Evolutionary conservation across 192 early-diverging fungal species (phyloP), one percentile per base, ranked within the genome.

Genomic region (Polychytrium aggregatum): DNA sequence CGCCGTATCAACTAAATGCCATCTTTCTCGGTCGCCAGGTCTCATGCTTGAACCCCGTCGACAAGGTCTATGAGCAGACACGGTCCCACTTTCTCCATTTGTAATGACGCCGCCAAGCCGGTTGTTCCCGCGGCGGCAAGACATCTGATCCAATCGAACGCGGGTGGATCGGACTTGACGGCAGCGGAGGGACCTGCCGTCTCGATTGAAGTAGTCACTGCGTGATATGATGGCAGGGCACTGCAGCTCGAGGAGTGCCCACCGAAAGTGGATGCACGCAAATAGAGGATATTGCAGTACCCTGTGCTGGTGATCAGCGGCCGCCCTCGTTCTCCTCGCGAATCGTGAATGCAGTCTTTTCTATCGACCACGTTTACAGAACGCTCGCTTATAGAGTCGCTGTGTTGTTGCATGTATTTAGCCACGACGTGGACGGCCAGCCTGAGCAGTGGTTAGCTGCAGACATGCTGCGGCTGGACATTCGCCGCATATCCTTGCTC

Each of bases 51-150:
- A 50, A 70, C 17, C 33, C 62, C 3, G 26, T 64, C 0, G 59
- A 53, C 17, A 36, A 55, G 13, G 64, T 67, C 2, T 67, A 67
- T 42, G 44, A 18, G 18, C 41, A 53, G 20, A 62, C 64, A 7
- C 52, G 45, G 25, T 38, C 33, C 8, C 37, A 47, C 7, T 21
- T 67, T 30, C 37, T 44, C 2, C 28, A 67, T 44, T 8, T 46
- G 42, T 37, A 24, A 42, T 18, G 27, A 52, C 37, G 16, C 28
- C 13, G 18, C 41, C 41, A 25, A 13, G 16, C 42, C 21, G 11
- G 17, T 17, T 44, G 1, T 17, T 17, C 0, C 17, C 13, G 0
- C 13, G 11, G 13, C 13, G 42, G 18, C 13, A 21, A 17, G 16
- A 44, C 42, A 43, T 13, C 8, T 13, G 18, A 43, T 10, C 10